Percentiles rank a stretch among this genome's conserved stretches.
Evolutionary conservation across 345 rosid species (phyloP).

Genomic region (Aethionema arabicum): DNA sequence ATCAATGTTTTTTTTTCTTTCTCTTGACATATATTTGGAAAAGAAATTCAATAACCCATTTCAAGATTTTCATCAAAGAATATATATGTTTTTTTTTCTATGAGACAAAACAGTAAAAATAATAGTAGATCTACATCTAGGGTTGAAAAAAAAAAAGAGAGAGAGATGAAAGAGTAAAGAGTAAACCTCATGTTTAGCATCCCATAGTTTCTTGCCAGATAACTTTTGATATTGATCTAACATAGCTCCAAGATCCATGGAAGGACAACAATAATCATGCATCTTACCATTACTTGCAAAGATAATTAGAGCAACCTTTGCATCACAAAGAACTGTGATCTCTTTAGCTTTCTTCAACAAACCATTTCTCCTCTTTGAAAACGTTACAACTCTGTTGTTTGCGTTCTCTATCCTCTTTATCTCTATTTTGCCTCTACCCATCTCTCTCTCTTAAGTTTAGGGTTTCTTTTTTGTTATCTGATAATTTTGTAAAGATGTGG

Average conservation of each 20-base stretch:
- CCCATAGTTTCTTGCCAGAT: slow-evolving; percentile 86
- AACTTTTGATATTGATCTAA: slow-evolving; percentile 75
- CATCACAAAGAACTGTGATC: slow-evolving; percentile 76
- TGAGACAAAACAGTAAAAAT: slow-evolving; percentile 18
- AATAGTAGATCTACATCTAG: slow-evolving; percentile 60
- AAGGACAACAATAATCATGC: slow-evolving; percentile 64
- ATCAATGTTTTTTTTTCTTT: slow-evolving; percentile 29
- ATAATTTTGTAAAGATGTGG: slow-evolving; percentile 24
- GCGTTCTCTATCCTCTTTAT: slow-evolving; percentile 79
- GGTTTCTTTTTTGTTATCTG: background rate
- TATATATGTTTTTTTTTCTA: background rate
- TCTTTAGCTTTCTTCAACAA: slow-evolving; percentile 76
- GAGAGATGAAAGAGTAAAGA: background rate
- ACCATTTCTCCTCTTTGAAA: slow-evolving; percentile 72
- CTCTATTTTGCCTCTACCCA: slow-evolving; percentile 87
- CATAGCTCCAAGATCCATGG: slow-evolving; percentile 61
- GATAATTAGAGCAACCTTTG: slow-evolving; percentile 70
- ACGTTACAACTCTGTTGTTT: slow-evolving; percentile 76
- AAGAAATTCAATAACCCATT: slow-evolving; percentile 32
- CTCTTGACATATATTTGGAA: slow-evolving; percentile 30
- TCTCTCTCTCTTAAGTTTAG: slow-evolving; percentile 33
- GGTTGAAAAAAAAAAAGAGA: slow-evolving; percentile 27
- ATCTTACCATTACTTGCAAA: slow-evolving; percentile 65
- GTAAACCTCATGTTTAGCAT: slow-evolving; percentile 95
- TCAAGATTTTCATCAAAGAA: slow-evolving; percentile 30